A percentile compares a stretch with the other conserved stretches of the same genome.
These are phyloP conservation scores for Middelhovenomyces tepae DNA, from an alignment of 805 yeast genomes.

Conservation along the genomic window DNA sequence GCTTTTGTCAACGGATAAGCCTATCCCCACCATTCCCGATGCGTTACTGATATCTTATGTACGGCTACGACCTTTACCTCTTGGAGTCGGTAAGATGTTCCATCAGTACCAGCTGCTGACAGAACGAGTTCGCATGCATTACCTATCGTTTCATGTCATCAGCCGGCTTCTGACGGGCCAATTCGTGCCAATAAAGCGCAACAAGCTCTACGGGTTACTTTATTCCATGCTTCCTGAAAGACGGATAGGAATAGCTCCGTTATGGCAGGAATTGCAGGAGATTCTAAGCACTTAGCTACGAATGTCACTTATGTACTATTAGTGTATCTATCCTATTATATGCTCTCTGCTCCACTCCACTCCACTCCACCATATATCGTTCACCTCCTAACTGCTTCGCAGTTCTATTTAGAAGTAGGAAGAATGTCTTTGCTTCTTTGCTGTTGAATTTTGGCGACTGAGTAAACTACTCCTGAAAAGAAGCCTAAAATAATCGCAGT, in stretches of 20 bases:
- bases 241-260: conserved; percentile 22
- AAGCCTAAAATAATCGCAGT: conserved; percentile 90
- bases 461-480: conserved; percentile 90
- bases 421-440: conserved; percentile 35
- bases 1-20: neutral
- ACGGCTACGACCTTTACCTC: conserved; percentile 36
- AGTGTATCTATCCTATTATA: no score
- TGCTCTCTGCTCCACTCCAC: no score
- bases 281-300: conserved; percentile 4
- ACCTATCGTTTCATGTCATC: conserved; percentile 35
- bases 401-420: conserved; percentile 4
- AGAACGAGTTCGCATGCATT: conserved; percentile 33
- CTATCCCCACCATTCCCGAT: conserved; percentile 10
- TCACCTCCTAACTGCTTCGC: neutral
- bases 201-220: conserved; percentile 39
- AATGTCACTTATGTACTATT: no score
- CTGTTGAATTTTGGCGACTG: conserved; percentile 91
- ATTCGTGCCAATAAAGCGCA: conserved; percentile 38
- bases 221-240: conserved; percentile 45
- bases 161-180: conserved; percentile 39
- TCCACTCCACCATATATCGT: no score
- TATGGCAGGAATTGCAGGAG: conserved; percentile 9
- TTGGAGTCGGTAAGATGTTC: conserved; percentile 38
- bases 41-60: conserved; percentile 1
- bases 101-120: conserved; percentile 38